These are phyloP conservation scores for Podila horticola DNA, from an alignment of 192 early-diverging fungal genomes.

Conservation along the genomic window DNA sequence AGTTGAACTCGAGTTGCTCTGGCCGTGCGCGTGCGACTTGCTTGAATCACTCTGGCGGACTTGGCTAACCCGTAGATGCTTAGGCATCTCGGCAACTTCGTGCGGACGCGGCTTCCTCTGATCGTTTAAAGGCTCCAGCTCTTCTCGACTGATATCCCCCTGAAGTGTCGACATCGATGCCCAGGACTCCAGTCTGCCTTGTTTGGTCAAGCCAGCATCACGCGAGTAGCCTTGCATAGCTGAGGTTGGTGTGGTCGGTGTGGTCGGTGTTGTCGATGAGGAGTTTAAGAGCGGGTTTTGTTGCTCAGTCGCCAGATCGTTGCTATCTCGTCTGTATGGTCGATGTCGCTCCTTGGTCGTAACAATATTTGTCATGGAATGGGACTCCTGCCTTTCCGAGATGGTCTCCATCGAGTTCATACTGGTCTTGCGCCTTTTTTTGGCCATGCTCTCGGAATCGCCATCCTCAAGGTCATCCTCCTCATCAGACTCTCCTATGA, in stretches of 20 bases:
- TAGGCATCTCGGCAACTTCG: not conserved
- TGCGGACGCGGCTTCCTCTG: not conserved
- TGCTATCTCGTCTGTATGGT: constrained; percentile 3
- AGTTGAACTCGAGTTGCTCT: not conserved
- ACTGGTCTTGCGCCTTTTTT: constrained; percentile 15
- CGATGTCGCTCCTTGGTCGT: not conserved
- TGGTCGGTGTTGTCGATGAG: not conserved
- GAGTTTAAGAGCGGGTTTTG: constrained; percentile 7
- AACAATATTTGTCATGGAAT: not conserved
- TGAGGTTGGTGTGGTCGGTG: not conserved
- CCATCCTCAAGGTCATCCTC: constrained; percentile 32
- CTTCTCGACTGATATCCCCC: constrained; percentile 3
- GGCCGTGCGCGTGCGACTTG: not conserved
- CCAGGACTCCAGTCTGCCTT: constrained; percentile 14
- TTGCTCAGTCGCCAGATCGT: constrained; percentile 5
- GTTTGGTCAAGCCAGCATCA: not conserved
- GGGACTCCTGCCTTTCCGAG: not conserved
- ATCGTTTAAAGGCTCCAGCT: constrained; percentile 9
- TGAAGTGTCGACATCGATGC: constrained; percentile 13
- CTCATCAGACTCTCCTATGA: constrained; percentile 43
- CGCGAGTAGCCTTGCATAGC: not conserved
- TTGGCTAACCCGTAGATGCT: not conserved
- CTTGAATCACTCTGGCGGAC: not conserved
- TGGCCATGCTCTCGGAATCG: not conserved
- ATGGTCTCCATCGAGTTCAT: constrained; percentile 12